Evolutionary conservation across 2,329 filamentous ascomycete species (phyloP), one percentile per base, ranked within the genome.

Genomic region (Sclerotinia glacialis): DNA sequence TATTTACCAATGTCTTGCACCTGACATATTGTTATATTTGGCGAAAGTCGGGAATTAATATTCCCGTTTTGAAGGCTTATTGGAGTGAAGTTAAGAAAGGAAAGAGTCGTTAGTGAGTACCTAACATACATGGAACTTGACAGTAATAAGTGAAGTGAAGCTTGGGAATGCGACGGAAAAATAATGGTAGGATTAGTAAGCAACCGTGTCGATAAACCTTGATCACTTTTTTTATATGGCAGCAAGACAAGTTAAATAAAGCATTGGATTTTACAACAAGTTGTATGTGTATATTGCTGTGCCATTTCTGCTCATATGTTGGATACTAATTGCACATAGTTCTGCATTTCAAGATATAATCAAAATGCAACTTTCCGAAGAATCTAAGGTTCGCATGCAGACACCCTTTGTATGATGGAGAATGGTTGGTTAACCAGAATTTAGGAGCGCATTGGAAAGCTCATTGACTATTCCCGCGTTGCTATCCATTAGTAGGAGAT

Each of bases 381-480:
- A 99, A 83, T 93, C 93, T 77, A 98, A 98, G 90, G 94, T 96
- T 78, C 72, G 78, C 58, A 49, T 46, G 34, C 64, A 54, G 31
- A 46, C 26, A 23, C 9, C 64, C 58, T 28, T 34, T 18, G 1
- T 26, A 26, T 42, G 11, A 16, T 40, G 23, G 12, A 16, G 47
- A 42, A 34, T 26, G 61, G 60, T 47, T 62, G 64, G 55, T 69
- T 75, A 55, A 76, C 56, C 64, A 40, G 47, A 61, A 34, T 63
- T 72, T 75, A 97, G 94, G 95, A 99, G 89, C 93, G 95, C 84
- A 97, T 99, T 81, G 89, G 91, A 77, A 94, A 93, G 84, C 86
- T 98, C 82, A 95, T 99, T 79, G 95, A 98, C 80, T 83, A 97
- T 78, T 95, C 93, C 70, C 88, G 93, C 76, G 89, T 97, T 75